phyloP scores from a whole-genome alignment of 2,329 filamentous ascomycete species.

The Tricladium varicosporioides region DNA sequence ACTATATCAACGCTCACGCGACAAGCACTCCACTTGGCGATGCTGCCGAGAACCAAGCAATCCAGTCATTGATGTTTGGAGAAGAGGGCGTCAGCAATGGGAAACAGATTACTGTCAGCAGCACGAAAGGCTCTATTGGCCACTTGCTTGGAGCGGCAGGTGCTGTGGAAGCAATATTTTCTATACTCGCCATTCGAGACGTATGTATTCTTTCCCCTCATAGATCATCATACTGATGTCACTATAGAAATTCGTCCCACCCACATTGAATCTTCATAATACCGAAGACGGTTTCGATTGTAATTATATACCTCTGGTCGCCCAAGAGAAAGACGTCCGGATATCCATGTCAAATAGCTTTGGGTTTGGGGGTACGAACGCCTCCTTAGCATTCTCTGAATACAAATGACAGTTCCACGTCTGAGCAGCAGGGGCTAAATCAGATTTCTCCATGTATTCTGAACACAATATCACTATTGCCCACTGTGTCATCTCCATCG shows the following conservation, averaged over 20 bases:
- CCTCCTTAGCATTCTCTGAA: conserved; percentile 71
- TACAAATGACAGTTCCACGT: conserved; percentile 18
- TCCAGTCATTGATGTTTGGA: conserved; percentile 73
- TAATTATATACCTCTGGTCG: conserved; percentile 75
- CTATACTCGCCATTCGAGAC: conserved; percentile 74
- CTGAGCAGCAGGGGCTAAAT: not conserved
- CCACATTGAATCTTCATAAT: conserved; percentile 77
- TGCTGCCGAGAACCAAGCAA: conserved; percentile 80
- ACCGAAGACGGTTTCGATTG: conserved; percentile 69
- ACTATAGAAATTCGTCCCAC: conserved; percentile 70
- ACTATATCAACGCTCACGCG: conserved; percentile 95
- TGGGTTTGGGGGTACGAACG: conserved; percentile 96
- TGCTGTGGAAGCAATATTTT: conserved; percentile 85
- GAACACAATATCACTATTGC: not conserved
- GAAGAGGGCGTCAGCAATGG: conserved; percentile 62
- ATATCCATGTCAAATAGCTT: conserved; percentile 93
- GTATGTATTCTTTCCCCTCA: conserved; percentile 48
- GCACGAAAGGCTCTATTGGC: conserved; percentile 90
- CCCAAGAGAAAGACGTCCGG: conserved; percentile 68
- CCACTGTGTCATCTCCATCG: no score
- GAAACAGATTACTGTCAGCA: conserved; percentile 75
- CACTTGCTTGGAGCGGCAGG: conserved; percentile 91
- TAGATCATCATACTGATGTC: conserved; percentile 4
- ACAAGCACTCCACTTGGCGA: conserved; percentile 87
- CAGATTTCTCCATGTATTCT: not conserved